A percentile compares a stretch with the other conserved stretches of the same genome.
These are phyloP conservation scores for Serendipita sp. DNA, from an alignment of 768 basidiomycete species.

Conservation along the genomic window DNA sequence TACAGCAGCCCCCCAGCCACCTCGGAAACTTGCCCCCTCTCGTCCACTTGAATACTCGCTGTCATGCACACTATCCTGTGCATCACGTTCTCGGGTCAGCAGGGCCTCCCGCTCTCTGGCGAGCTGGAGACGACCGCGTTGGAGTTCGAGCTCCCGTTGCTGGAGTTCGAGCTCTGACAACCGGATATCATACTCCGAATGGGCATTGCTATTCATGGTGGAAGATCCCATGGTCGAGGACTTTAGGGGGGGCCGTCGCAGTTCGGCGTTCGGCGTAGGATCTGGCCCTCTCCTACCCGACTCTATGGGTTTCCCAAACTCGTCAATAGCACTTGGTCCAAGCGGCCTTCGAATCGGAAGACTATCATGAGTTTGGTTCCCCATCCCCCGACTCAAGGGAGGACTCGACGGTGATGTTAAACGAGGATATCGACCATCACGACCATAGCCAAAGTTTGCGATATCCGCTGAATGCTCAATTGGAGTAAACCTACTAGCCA, in stretches of 20 bases:
- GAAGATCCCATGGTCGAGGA: background rate
- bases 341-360: background rate
- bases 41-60: background rate
- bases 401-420: background rate
- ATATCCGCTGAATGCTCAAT: background rate
- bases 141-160: background rate
- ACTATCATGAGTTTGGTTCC: background rate
- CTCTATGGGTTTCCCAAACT: background rate
- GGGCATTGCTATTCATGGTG: background rate
- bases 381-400: background rate
- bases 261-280: background rate
- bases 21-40: background rate
- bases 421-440: background rate
- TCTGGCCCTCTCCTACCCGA: background rate
- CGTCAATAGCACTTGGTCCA: background rate
- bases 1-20: background rate
- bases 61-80: background rate
- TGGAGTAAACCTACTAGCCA: slow-evolving; percentile 3
- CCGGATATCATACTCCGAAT: background rate
- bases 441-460: too few species aligned
- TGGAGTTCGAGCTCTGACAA: slow-evolving; percentile 1
- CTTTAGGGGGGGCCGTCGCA: background rate
- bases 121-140: background rate
- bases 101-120: background rate
- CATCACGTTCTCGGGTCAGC: background rate